These are phyloP conservation scores for Tetracladium setigerum DNA, from an alignment of 495 filamentous ascomycete genomes.

Conservation along the genomic window DNA sequence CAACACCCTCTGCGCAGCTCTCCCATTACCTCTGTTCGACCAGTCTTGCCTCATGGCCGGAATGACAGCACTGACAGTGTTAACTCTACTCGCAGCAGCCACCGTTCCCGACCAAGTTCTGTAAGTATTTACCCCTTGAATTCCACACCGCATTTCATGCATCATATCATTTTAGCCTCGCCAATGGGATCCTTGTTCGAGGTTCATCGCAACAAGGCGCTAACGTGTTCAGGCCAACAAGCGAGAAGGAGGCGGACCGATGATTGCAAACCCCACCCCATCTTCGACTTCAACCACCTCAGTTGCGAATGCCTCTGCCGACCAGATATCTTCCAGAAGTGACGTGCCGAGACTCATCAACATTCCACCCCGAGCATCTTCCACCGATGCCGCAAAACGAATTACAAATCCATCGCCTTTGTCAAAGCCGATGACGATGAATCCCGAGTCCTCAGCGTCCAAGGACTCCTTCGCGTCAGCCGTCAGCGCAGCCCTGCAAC, in stretches of 20 bases:
- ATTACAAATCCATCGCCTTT: conserved; percentile 74
- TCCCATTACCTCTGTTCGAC: conserved; percentile 27
- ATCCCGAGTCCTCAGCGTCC: conserved; percentile 28
- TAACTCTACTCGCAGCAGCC: conserved; percentile 25
- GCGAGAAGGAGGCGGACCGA: conserved; percentile 20
- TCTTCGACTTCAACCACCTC: conserved; percentile 24
- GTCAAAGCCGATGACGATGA: conserved; percentile 71
- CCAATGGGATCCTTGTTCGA: conserved; percentile 25
- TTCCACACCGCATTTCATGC: conserved; percentile 8
- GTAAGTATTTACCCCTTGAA: conserved; percentile 35
- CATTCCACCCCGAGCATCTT: conserved; percentile 60
- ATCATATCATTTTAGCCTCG: conserved; percentile 17
- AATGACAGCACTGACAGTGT: conserved; percentile 50
- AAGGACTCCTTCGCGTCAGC: conserved; percentile 27
- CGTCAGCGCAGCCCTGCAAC: conserved; percentile 24
- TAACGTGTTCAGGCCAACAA: conserved; percentile 18
- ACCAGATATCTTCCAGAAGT: conserved; percentile 24
- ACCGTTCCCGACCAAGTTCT: conserved; percentile 41
- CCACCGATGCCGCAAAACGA: conserved; percentile 65
- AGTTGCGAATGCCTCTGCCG: conserved; percentile 27
- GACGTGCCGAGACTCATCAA: conserved; percentile 53
- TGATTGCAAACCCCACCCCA: conserved; percentile 39
- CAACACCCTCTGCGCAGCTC: conserved; percentile 25
- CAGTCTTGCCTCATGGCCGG: conserved; percentile 49
- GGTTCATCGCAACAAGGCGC: conserved; percentile 19